Evolutionary conservation across 352 stramenopile genomes (phyloP), one percentile per base, ranked within the genome.

Genomic region (Phytophthora crassamura): DNA sequence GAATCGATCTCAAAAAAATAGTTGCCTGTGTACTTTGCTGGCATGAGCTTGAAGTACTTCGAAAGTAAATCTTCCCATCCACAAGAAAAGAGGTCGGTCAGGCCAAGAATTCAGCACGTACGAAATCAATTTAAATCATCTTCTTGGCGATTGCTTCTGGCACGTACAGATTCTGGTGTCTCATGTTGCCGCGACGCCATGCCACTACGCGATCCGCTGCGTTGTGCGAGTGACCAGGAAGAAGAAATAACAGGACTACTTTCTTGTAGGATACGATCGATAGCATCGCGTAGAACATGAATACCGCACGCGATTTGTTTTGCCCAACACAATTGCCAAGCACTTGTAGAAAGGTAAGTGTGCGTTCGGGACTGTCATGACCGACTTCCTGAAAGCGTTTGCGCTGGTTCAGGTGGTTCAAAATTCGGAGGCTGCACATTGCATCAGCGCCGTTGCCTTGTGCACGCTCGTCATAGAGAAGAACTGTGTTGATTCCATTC

Each of bases 221-320:
- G 43, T 64, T 56, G 8, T 56, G 56, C 5, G 35, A 56, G 40
- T 64, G 45, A 0, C 56, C 56, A 1, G 36, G 56, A 25, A 63
- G 33, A 14, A 55, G 25, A 41, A 41, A 63, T 1, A 63, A 15
- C 7, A 62, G n/a, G 3, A 54, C 35, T 11, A 63, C 54, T 18
- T 48, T 41, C 25, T 45, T 64, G 56, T 51, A 64, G 6, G 50
- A 55, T 2, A 64, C 43, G 15, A 43, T 41, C 2, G 43, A 64
- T 2, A 64, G 12, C 56, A 64, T 64, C 2, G 56, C 56, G 36
- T 51, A 64, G 20, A 51, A 64, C 35, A 50, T 56, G 30, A 64
- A 51, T 10, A 56, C 56, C 3, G 16, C 4, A 3, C 56, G 56
- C 1, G 56, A 56, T 18, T 64, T 64, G 25, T 64, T 55, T 25